phyloP scores from a whole-genome alignment of 2,329 filamentous ascomycete genomes.

The Calonectria hongkongensis region DNA sequence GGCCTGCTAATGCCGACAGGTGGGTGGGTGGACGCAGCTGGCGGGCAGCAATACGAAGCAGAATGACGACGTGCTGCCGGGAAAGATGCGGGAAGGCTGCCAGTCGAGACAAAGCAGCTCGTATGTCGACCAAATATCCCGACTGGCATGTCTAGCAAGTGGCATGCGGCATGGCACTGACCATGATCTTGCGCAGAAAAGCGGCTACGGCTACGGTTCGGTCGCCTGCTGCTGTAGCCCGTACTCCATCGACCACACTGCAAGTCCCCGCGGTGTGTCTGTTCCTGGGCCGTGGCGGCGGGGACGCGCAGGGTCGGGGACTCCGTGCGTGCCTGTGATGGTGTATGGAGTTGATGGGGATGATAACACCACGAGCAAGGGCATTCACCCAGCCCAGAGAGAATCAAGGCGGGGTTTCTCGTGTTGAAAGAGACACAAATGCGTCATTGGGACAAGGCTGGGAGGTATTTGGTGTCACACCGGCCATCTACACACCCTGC shows the following conservation, averaged over 20 bases:
- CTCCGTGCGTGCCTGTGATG: conserved; percentile 43
- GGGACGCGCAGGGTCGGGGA: conserved; percentile 45
- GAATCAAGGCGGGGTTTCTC: conserved; percentile 31
- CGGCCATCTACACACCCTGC: conserved; percentile 17
- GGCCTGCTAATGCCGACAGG: conserved; percentile 48
- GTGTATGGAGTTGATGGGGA: conserved; percentile 37
- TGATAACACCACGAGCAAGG: conserved; percentile 40
- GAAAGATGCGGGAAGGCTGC: conserved; percentile 17
- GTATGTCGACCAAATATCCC: conserved; percentile 29
- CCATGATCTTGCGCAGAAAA: conserved; percentile 15
- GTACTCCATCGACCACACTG: conserved; percentile 20
- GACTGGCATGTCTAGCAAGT: conserved; percentile 18
- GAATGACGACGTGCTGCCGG: conserved; percentile 42
- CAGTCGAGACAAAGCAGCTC: conserved; percentile 32
- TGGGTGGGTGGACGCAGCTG: conserved; percentile 30
- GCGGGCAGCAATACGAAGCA: conserved; percentile 48
- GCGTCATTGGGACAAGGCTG: conserved; percentile 32
- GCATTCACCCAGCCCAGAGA: background rate
- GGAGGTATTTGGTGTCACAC: conserved; percentile 25
- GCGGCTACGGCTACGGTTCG: conserved; percentile 6
- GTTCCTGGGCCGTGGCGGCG: conserved; percentile 33
- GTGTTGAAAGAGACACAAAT: conserved; percentile 22
- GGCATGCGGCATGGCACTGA: conserved; percentile 26
- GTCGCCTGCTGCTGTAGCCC: background rate
- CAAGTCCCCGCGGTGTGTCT: conserved; percentile 35